Evolutionary conservation across 768 basidiomycete species (phyloP).

Genomic region (Galerina marginata): DNA sequence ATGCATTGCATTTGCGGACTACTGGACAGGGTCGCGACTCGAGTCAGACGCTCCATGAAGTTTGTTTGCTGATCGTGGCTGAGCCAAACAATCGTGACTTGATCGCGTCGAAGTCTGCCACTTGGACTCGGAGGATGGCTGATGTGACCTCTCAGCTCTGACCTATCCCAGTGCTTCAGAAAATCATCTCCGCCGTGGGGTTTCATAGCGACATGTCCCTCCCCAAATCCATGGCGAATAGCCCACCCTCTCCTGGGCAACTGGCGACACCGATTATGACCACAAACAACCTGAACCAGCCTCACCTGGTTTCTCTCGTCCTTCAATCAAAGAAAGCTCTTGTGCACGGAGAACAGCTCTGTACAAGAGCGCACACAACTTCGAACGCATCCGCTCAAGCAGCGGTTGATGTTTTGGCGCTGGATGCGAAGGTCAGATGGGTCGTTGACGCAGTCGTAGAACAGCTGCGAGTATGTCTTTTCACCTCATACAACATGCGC

Average conservation of each 20-base stretch:
- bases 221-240: background rate
- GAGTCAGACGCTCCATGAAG: too few species aligned
- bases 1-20: too few species aligned
- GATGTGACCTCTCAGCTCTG: too few species aligned
- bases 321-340: slow-evolving; percentile 85
- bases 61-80: too few species aligned
- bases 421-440: slow-evolving; percentile 85
- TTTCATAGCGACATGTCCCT: background rate
- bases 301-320: slow-evolving; percentile 76
- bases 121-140: too few species aligned
- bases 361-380: slow-evolving; percentile 65
- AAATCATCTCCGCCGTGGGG: background rate
- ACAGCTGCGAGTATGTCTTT: slow-evolving; percentile 67
- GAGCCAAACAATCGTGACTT: too few species aligned
- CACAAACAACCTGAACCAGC: slow-evolving; percentile 35
- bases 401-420: slow-evolving; percentile 72
- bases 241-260: background rate
- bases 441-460: slow-evolving; percentile 74
- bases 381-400: slow-evolving; percentile 71
- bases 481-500: background rate
- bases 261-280: slow-evolving; percentile 7
- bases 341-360: slow-evolving; percentile 77
- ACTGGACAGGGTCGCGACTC: too few species aligned
- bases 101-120: too few species aligned
- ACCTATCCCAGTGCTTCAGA: too few species aligned